Conservation (phyloP, 495 filamentous ascomycete species). For the Achaetomiella virescens region DNA sequence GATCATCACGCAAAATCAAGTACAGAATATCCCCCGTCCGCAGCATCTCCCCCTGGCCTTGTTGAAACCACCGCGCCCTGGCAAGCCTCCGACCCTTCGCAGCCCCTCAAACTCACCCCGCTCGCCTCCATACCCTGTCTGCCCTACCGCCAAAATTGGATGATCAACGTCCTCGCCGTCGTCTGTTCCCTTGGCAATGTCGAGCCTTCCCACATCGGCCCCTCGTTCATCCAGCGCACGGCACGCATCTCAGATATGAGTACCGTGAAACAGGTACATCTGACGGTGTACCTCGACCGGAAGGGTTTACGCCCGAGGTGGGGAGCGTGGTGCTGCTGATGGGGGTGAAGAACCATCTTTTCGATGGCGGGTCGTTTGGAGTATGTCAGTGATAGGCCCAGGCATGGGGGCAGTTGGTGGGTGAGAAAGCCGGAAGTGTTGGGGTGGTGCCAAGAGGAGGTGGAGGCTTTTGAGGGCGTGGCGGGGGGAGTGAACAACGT, state of each 20-base stretch:
- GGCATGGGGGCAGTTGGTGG: slow-evolving; percentile 37
- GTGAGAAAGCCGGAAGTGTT: slow-evolving; percentile 31
- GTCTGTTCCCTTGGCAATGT: slow-evolving; percentile 35
- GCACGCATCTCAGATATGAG: slow-evolving; percentile 38
- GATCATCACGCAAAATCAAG: slow-evolving; percentile 10
- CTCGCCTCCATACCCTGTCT: slow-evolving; percentile 38
- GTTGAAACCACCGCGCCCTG: too few relatives aligned
- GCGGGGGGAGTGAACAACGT: slow-evolving; percentile 26
- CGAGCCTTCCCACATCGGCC: slow-evolving; percentile 31
- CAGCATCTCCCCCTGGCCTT: slow-evolving; percentile 6
- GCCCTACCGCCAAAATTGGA: slow-evolving; percentile 46
- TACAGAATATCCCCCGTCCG: not conserved
- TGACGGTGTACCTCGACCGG: slow-evolving; percentile 43
- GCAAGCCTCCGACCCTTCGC: slow-evolving; percentile 22
- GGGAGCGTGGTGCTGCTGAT: slow-evolving; percentile 39
- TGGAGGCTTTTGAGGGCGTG: slow-evolving; percentile 32
- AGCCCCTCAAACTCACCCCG: slow-evolving; percentile 36
- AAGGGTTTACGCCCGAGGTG: slow-evolving; percentile 31
- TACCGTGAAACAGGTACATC: slow-evolving; percentile 36
- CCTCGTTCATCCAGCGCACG: slow-evolving; percentile 36
- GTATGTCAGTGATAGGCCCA: slow-evolving; percentile 37
- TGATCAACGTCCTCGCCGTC: slow-evolving; percentile 40
- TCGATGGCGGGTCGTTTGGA: slow-evolving; percentile 40
- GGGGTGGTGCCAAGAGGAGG: slow-evolving; percentile 38
- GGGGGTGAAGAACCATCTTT: slow-evolving; percentile 44